Evolutionary conservation across 805 yeast species (phyloP), one percentile per base, ranked within the genome.

Genomic region (Wickerhamiella galacta): DNA sequence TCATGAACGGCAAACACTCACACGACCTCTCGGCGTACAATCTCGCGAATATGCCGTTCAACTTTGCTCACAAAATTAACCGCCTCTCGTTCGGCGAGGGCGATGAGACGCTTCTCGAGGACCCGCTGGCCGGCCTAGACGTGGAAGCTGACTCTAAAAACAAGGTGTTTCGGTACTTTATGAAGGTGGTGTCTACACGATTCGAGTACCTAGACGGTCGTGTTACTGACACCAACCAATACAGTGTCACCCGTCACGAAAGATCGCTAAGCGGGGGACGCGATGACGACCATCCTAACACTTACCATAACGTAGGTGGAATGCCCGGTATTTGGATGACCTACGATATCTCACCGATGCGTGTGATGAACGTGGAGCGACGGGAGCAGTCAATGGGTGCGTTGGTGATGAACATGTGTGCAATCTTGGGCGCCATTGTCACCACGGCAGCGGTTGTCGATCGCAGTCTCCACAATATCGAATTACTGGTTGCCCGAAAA

Each of bases 271-370:
- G 30, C 15, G 96, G 96, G 14, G 98, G 96, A 20, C 64, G 75
- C 38, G 98, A 87, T 49, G 77, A 67, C 16, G 95, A 87, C 51
- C 94, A 90, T 56, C 85, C 83, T 28, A 75, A 81, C 52, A 81
- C 95, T 11, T 21, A 44, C 30, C 64, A 60, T 39, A 68, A 75
- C 2, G 61, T 70, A 35, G 95, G 95, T 12, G 98, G 98, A 6
- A 61, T 77, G 11, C 96, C 98, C 0, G 95, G 95, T 4, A 65
- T 83, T 3, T 81, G 73, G 53, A 70, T 90, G 59, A 63, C 74
- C 46, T 85, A 85, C 57, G 96, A 90, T 48, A 83, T 90, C 53
- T 75, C 93, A 36, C 94, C 96, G 8, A 63, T 90, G 62, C 82
- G 83, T 51, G 83, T 90, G 32, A 79, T 85, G 48, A 82, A 87